Conservation (phyloP, 192 early-diverging fungal species). For the Umbelopsis sp. region DNA sequence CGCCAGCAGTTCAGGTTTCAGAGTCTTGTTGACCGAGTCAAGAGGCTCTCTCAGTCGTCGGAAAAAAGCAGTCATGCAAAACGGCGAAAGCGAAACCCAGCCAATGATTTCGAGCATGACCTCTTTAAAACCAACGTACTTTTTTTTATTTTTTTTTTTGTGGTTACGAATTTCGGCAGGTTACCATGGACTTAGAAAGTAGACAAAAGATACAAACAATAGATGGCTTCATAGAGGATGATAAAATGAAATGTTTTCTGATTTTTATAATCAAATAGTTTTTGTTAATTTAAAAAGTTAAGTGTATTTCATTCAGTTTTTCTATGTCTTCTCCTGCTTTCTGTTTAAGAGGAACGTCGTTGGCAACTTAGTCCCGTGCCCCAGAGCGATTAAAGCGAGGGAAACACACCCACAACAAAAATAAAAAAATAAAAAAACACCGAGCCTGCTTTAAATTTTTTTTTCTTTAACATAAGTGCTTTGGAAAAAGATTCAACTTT, state of each 20-base stretch:
- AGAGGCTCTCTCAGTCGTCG: background rate
- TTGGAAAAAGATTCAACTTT: background rate
- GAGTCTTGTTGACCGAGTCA: background rate
- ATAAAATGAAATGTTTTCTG: no score
- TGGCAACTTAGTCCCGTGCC: background rate
- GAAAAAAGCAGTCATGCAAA: slow-evolving; percentile 12
- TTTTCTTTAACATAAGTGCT: slow-evolving; percentile 8
- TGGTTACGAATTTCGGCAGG: background rate
- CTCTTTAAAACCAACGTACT: slow-evolving; percentile 9
- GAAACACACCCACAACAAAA: background rate
- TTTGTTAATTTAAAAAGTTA: no score
- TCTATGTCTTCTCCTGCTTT: no score
- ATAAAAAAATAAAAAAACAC: slow-evolving; percentile 15
- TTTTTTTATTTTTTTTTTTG: background rate
- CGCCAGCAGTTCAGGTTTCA: background rate
- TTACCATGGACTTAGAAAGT: background rate
- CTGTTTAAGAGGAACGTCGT: no score
- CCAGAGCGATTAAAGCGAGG: background rate
- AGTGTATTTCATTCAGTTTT: no score
- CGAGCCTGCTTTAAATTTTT: slow-evolving; percentile 7
- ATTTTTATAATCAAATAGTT: no score
- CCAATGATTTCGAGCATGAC: slow-evolving; percentile 16
- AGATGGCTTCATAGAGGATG: no score
- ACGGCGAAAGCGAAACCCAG: slow-evolving; percentile 14
- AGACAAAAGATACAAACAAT: no score